Evolutionary conservation across 139 green algal genomes (phyloP).

Genomic region (Chlorella sorokiniana): DNA sequence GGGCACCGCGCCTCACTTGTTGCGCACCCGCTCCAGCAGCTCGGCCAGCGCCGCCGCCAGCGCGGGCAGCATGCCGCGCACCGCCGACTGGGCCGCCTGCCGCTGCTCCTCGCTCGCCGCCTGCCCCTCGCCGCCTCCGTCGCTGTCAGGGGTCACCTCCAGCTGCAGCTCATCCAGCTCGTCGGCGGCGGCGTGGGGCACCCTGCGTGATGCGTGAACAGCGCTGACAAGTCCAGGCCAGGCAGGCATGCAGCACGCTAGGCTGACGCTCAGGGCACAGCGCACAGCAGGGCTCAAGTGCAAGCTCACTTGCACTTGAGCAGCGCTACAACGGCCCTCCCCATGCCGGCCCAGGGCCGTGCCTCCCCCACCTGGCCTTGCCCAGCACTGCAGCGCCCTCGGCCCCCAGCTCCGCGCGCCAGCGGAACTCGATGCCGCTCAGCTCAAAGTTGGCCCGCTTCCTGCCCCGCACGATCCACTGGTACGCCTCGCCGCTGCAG

Average conservation of each 20-base stretch:
- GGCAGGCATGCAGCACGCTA: too few species aligned
- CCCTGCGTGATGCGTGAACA: not conserved
- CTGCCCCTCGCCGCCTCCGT: not conserved
- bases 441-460: constrained; percentile 42
- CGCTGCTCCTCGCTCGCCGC: not conserved
- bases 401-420: constrained; percentile 14
- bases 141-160: not conserved
- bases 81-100: not conserved
- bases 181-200: constrained; percentile 19
- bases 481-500: constrained; percentile 38
- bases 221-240: too few species aligned
- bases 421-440: constrained; percentile 17
- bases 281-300: not conserved
- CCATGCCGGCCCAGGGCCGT: not conserved
- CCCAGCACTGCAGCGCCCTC: not conserved
- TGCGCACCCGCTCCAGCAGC: constrained; percentile 21
- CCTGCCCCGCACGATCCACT: constrained; percentile 41
- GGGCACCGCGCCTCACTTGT: constrained; percentile 12
- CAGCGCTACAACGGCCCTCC: not conserved
- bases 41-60: constrained; percentile 7
- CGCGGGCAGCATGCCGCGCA: not conserved
- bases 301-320: too few species aligned
- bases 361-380: constrained; percentile 5
- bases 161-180: constrained; percentile 33
- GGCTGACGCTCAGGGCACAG: too few species aligned